Percentiles rank a stretch among this genome's conserved stretches.
These are phyloP conservation scores for Populus hybrid DNA, from an alignment of 441 rosid genomes.

Conservation along the genomic window DNA sequence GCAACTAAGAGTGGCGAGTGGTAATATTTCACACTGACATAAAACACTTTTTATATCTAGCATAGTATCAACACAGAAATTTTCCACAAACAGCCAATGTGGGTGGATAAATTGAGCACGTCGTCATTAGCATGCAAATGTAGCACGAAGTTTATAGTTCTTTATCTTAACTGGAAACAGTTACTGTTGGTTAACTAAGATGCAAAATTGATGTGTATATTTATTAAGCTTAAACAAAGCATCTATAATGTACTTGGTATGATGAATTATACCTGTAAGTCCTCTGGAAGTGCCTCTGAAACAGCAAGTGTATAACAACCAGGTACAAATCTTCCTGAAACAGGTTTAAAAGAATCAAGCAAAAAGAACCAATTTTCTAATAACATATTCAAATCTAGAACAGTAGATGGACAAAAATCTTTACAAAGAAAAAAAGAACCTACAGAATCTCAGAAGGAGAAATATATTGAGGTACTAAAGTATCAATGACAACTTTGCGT, in stretches of 20 bases:
- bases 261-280: conserved; percentile 59
- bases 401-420: neutral
- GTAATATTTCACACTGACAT: neutral
- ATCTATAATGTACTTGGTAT: neutral
- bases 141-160: neutral
- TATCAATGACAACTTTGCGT: neutral
- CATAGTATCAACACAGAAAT: neutral
- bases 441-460: neutral
- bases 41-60: neutral
- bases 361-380: neutral
- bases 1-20: neutral
- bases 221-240: neutral
- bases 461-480: neutral
- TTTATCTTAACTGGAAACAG: neutral
- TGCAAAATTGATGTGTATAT: neutral
- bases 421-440: neutral
- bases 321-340: conserved; percentile 77
- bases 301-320: conserved; percentile 97
- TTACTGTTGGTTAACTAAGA: neutral
- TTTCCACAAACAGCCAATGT: neutral
- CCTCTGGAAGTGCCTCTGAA: conserved; percentile 86
- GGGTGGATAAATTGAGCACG: neutral
- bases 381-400: neutral
- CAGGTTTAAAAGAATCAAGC: conserved; percentile 4
- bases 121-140: neutral